These are phyloP conservation scores for Gamsiella multidivaricata DNA, from an alignment of 192 early-diverging fungal genomes.

Conservation along the genomic window DNA sequence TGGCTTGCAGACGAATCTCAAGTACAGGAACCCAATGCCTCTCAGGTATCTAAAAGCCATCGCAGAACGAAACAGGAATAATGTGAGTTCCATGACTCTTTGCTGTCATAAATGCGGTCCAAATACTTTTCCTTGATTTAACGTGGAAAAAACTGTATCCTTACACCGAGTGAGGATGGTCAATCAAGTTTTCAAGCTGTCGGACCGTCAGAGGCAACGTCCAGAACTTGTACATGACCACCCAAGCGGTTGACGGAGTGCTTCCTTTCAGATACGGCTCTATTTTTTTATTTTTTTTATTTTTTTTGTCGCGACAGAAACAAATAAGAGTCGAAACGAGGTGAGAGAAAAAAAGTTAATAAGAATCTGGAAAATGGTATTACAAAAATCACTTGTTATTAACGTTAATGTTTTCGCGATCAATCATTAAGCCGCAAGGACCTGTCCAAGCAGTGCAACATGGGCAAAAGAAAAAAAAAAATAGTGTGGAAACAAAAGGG, in stretches of 20 bases:
- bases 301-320: background rate
- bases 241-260: slow-evolving; percentile 84
- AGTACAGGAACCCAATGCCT: slow-evolving; percentile 82
- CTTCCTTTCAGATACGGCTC: slow-evolving; percentile 86
- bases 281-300: slow-evolving; percentile 22
- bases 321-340: background rate
- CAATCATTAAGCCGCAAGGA: background rate
- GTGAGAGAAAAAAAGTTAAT: slow-evolving; percentile 29
- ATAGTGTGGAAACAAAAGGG: background rate
- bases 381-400: too few species aligned
- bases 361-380: slow-evolving; percentile 19
- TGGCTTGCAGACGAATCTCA: slow-evolving; percentile 85
- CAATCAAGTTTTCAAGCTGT: slow-evolving; percentile 82
- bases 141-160: slow-evolving; percentile 4
- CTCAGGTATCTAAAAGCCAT: slow-evolving; percentile 75
- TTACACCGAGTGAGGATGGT: slow-evolving; percentile 82
- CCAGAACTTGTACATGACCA: slow-evolving; percentile 87
- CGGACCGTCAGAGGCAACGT: slow-evolving; percentile 78
- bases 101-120: too few species aligned
- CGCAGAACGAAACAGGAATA: background rate
- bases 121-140: background rate
- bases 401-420: background rate
- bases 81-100: too few species aligned
- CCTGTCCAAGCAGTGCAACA: too few species aligned
- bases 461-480: background rate